A percentile compares a stretch with the other conserved stretches of the same genome.
These are phyloP conservation scores for Aspergillus bridgeri DNA, from an alignment of 495 filamentous ascomycete species.

Conservation along the genomic window DNA sequence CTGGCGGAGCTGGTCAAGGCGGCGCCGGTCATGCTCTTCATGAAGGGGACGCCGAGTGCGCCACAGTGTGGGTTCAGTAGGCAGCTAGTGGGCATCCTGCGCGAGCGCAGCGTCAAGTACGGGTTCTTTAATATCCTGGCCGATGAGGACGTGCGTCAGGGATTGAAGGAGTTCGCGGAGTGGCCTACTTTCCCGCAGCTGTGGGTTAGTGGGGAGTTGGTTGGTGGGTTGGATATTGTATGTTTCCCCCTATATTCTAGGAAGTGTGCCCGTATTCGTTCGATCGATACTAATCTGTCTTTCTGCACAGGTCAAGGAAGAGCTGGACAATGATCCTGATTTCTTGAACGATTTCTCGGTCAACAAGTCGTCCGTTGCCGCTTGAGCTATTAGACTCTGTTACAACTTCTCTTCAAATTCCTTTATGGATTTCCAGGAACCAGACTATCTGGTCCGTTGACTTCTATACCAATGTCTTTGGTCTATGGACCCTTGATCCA, in stretches of 20 bases:
- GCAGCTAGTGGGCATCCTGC: conserved; percentile 77
- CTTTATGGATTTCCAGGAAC: background rate
- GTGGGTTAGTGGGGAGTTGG: conserved; percentile 75
- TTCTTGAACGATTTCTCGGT: conserved; percentile 69
- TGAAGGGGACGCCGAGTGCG: conserved; percentile 75
- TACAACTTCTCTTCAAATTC: background rate
- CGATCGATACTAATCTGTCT: conserved; percentile 12
- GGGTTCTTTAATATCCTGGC: conserved; percentile 99
- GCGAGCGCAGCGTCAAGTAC: conserved; percentile 87
- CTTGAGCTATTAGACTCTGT: conserved; percentile 13
- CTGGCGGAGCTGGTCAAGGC: conserved; percentile 82
- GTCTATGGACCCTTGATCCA: background rate
- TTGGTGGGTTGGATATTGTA: conserved; percentile 96
- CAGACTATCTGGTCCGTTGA: background rate
- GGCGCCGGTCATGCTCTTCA: conserved; percentile 95
- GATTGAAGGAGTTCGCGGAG: conserved; percentile 89
- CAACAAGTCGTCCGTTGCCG: conserved; percentile 29
- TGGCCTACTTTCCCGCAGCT: conserved; percentile 97
- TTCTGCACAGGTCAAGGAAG: conserved; percentile 69
- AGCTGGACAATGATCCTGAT: conserved; percentile 64
- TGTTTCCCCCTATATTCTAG: conserved; percentile 34
- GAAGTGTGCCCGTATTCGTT: background rate
- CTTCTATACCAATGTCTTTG: background rate
- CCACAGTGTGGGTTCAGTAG: conserved; percentile 95
- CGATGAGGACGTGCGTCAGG: conserved; percentile 95